Evolutionary conservation across 2,329 filamentous ascomycete genomes (phyloP).

Genomic region (Bertia moriformis): DNA sequence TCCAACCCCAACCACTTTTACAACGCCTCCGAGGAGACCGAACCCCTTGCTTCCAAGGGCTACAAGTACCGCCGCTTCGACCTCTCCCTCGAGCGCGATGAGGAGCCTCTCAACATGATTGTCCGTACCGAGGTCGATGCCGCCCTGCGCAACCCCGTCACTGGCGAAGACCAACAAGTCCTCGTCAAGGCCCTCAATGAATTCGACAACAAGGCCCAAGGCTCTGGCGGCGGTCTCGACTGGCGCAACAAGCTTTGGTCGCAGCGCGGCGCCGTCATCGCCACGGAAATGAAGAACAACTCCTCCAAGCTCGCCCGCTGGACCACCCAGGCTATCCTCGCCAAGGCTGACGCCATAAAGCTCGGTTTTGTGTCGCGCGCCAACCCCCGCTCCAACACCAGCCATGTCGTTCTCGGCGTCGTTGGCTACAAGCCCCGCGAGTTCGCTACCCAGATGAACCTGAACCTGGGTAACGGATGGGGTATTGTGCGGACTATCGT

Average conservation of each 20-base stretch:
- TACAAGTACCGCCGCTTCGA: conserved; percentile 99
- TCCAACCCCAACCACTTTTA: conserved; percentile 91
- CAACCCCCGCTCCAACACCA: conserved; percentile 82
- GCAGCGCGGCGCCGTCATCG: conserved; percentile 90
- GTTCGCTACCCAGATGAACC: conserved; percentile 94
- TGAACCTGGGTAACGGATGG: conserved; percentile 94
- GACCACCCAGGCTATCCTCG: conserved; percentile 92
- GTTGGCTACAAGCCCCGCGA: conserved; percentile 96
- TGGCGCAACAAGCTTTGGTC: conserved; percentile 90
- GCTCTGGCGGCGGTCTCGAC: conserved; percentile 85
- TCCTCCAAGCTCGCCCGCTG: conserved; percentile 94
- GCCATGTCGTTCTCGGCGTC: conserved; percentile 89
- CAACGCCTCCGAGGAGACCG: conserved; percentile 80
- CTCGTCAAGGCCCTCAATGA: conserved; percentile 96
- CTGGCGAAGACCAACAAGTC: conserved; percentile 78
- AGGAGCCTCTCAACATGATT: conserved; percentile 82
- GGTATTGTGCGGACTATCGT: conserved; percentile 96
- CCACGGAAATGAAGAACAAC: conserved; percentile 99
- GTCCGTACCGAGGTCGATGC: conserved; percentile 93
- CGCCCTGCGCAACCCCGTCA: conserved; percentile 86
- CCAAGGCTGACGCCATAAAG: conserved; percentile 97
- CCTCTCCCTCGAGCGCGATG: conserved; percentile 75
- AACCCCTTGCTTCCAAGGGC: conserved; percentile 84
- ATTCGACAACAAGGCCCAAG: conserved; percentile 95
- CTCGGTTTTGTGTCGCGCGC: conserved; percentile 91